Evolutionary conservation across 2,329 filamentous ascomycete species (phyloP).

Genomic region (Microcyclospora pomicola): DNA sequence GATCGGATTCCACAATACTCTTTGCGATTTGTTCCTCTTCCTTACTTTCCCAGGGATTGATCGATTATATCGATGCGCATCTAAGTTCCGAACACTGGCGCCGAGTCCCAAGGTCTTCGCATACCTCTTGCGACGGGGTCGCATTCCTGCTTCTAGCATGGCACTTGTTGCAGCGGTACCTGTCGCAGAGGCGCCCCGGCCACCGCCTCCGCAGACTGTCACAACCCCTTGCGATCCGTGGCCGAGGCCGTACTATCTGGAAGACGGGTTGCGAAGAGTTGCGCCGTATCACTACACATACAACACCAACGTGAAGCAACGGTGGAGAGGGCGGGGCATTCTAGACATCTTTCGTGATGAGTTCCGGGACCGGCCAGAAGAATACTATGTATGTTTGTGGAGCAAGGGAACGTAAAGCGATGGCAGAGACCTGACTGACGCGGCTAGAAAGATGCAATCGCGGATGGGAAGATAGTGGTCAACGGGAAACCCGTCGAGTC

Average conservation of each 20-base stretch:
- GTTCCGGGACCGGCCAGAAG: slow-evolving; percentile 72
- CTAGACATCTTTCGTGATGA: slow-evolving; percentile 83
- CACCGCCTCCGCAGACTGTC: slow-evolving; percentile 34
- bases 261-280: slow-evolving; percentile 70
- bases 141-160: slow-evolving; percentile 14
- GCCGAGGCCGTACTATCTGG: slow-evolving; percentile 64
- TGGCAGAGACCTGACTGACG: slow-evolving; percentile 14
- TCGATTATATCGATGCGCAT: slow-evolving; percentile 6
- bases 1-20: background rate
- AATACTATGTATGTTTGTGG: slow-evolving; percentile 59
- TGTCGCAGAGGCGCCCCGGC: slow-evolving; percentile 19
- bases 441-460: slow-evolving; percentile 56
- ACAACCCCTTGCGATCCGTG: slow-evolving; percentile 44
- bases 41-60: too few relatives aligned
- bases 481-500: slow-evolving; percentile 57
- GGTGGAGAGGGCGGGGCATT: slow-evolving; percentile 72
- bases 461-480: slow-evolving; percentile 62
- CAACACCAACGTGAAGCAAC: slow-evolving; percentile 86
- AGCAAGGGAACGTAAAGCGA: background rate
- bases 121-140: slow-evolving; percentile 36
- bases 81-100: slow-evolving; percentile 24
- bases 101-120: slow-evolving; percentile 39
- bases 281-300: slow-evolving; percentile 85
- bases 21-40: too few relatives aligned
- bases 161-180: slow-evolving; percentile 16